Evolutionary conservation across 2,329 filamentous ascomycete species (phyloP), one percentile per base, ranked within the genome.

Genomic region (Xylaria sp.): DNA sequence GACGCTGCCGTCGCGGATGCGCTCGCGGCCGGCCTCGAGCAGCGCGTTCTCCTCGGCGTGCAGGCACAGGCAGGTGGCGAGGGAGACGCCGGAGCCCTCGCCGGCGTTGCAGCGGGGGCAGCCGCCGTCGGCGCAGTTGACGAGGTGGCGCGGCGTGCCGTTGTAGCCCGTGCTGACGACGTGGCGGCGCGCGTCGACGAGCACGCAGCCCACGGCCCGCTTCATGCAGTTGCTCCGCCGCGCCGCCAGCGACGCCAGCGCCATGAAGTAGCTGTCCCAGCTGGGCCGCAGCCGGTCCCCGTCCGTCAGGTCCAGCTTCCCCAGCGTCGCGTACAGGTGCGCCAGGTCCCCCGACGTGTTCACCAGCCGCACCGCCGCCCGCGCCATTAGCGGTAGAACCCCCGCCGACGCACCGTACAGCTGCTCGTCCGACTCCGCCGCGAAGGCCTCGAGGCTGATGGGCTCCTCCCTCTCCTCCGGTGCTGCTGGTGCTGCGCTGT

Each of bases 251-350:
- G 90, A 91, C 4, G 94, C 92, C n/a, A 99, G 80, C 39, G 90
- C 86, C 94, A 99, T 99, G 70, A 99, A 99, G 76, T 99, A 99
- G 66, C 90, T 87, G 73, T 99, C 94, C 94, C 94, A 99, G 44
- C 85, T 87, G 1, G 94, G 94, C 1, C 94, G 86, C 34, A 99
- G 80, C 1, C 94, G 88, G 64, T 89, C 83, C 29, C 88, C 82
- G 66, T 94, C 87, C 1, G 88, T 81, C 21, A 99, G 83, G 69
- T 96, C 84, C 7, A 97, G 81, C 43, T 84, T 82, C 44, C 83
- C 80, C 1, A 99, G 83, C 7, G 89, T 87, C 2, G 81, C 78
- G 70, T 91, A 86, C 5, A 97, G 81, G 62, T 88, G 82, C 8
- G 84, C 76, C 1, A 96, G 74, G 21, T 87, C 88, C 16, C 84